A percentile compares a stretch with the other conserved stretches of the same genome.
phyloP scores from a whole-genome alignment of 1,284 basidiomycete genomes.

The Exobasidium cylindrosporum region DNA sequence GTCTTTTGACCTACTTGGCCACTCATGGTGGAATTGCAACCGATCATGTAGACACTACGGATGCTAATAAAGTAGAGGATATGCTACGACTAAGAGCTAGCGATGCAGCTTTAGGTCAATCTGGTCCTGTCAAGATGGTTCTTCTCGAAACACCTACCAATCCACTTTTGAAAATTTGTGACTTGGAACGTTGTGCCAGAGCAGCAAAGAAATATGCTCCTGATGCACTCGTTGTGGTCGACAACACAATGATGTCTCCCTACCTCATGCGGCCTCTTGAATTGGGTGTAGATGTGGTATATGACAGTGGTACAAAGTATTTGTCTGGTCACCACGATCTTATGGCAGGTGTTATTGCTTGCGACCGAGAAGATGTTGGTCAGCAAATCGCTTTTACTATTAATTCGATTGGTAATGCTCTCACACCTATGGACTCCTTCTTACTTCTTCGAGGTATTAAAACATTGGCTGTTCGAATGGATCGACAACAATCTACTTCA shows the following conservation, averaged over 20 bases:
- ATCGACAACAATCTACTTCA: conserved; percentile 83
- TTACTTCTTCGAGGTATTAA: conserved; percentile 92
- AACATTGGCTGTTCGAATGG: conserved; percentile 94
- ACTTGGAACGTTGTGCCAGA: conserved; percentile 64
- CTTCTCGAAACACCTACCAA: conserved; percentile 97
- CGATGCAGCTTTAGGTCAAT: conserved; percentile 32
- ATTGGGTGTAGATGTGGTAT: conserved; percentile 92
- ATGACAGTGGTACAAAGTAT: conserved; percentile 98
- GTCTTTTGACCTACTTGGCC: conserved; percentile 85
- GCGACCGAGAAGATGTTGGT: conserved; percentile 83
- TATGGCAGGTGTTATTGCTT: conserved; percentile 75
- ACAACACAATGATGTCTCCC: conserved; percentile 99
- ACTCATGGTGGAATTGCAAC: conserved; percentile 84
- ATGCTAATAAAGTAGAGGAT: conserved; percentile 59
- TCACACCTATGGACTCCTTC: conserved; percentile 79
- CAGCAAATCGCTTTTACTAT: conserved; percentile 69
- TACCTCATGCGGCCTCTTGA: conserved; percentile 94
- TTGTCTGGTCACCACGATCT: conserved; percentile 97
- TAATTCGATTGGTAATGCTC: conserved; percentile 94
- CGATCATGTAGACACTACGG: conserved; percentile 90
- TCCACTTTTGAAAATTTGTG: conserved; percentile 91
- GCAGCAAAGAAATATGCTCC: conserved; percentile 46
- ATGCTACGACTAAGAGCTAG: conserved; percentile 35
- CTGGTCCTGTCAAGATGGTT: conserved; percentile 44
- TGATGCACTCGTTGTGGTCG: conserved; percentile 58